Evolutionary conservation across 2,329 filamentous ascomycete species (phyloP), one percentile per base, ranked within the genome.

Genomic region (Aspergillus clavatus): DNA sequence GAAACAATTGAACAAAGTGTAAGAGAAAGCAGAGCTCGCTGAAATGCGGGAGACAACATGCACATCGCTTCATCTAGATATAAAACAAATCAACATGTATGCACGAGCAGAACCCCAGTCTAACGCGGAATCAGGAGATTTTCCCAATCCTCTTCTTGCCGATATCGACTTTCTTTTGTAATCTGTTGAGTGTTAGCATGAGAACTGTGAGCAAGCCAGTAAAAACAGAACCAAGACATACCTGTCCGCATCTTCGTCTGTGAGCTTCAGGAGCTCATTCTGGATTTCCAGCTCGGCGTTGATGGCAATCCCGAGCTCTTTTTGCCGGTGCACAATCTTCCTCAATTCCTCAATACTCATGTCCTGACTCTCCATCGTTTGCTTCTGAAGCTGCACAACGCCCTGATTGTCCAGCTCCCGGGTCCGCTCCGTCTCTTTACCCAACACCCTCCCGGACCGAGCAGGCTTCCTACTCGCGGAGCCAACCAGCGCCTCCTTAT

Each of bases 361-460:
- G 49, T 84, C 81, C 56, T 84, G 81, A 40, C 81, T 76, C 37
- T 72, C 60, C 67, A 84, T 83, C 45, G 81, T 75, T 55, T 82
- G 77, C 53, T 76, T 72, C 63, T 84, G 81, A 48, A 84, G 58
- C 61, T 83, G 80, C 53, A 84, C 51, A 11, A 84, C 78, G 0
- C 81, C 81, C n/a, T 76, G 67, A 50, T 84, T 84, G 60, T 83
- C 81, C 50, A 83, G 58, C 54, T 83, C 79, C 10, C 81, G 67
- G 7, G 81, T 84, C 29, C 75, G 71, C 50, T 80, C 77, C 0
- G 81, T 84, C 65, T 84, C 81, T 38, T 72, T 72, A 55, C 72
- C 57, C 61, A 78, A 36, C 55, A 80, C 52, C 51, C 79, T 45
- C 63, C 80, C 55, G 67, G 67, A 43, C 71, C 77, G 42, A 62